Evolutionary conservation across 2,329 filamentous ascomycete species (phyloP), one percentile per base, ranked within the genome.

Genomic region (Rhinocladiella mackenziei): DNA sequence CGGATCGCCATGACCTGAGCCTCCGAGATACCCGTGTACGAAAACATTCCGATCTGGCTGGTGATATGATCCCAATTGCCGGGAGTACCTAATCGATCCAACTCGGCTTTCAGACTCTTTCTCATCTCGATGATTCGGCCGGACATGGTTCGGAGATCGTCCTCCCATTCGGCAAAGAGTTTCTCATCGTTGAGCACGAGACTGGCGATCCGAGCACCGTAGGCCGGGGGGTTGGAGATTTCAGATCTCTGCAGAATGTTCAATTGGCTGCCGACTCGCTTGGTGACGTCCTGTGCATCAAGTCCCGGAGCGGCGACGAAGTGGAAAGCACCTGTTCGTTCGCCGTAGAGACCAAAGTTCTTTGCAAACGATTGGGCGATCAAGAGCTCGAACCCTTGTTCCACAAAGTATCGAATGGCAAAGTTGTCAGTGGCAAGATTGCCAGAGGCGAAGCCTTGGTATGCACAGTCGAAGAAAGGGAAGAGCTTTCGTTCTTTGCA

Each of bases 31-130:
- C 76, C 76, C 0, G 74, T 75, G 45, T 94, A 98, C 66, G 84
- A 91, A 72, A 98, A 98, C 92, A 98, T 98, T 71, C 92, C 92
- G 63, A 98, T 98, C 76, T 98, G 92, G 60, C 94, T 86, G 11
- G 89, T 96, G 65, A 98, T 94, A 70, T 98, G 92, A 62, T 89
- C 87, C 92, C 92, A 98, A 10, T 78, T 84, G 22, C 91, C 91
- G 0, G 91, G 91, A 0, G 92, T 96, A 20, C 79, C 80, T 48
- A 91, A 77, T 61, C 82, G 80, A 70, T 97, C 91, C 8, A 98
- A 79, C 67, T 89, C 87, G 43, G 72, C 70, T 38, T 87, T 79
- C 57, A 98, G 72, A 3, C 78, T 80, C 60, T 80, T 80, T 53
- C 92, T 83, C 92, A 97, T 98, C 62, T 80, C 78, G 56, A 86